Base-by-base conservation (phyloP, 2,329 filamentous ascomycete genomes). In the Penicillium glabrum region DNA sequence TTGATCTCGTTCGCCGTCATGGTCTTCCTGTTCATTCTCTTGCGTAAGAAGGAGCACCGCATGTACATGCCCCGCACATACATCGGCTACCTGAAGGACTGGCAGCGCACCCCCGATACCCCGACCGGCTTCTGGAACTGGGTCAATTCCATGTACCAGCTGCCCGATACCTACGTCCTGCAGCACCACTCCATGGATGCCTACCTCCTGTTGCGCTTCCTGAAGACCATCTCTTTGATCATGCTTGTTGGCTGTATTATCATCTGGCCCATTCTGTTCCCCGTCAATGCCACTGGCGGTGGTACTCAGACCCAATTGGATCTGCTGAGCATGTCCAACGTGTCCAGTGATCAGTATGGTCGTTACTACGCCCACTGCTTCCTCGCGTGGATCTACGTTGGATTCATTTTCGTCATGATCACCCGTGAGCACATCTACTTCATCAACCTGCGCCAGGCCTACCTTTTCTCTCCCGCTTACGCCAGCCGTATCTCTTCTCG, bases 151-250 rank as follows among this genome's bases (percentile, higher is more conserved):
- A 89, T 91, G 75, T 88, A 85, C 77, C 83, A 82, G 65, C 73
- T 86, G 21, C 80, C 83, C 3, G 93, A 98, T 71, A 86, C 87
- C 41, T 91, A 90, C 69, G 86, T 93, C 26, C 84, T 98, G 23
- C 90, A 95, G 68, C 91, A 96, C 77, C 91, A 93, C 72, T 96
- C 92, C 0, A 84, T 99, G 61, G 93, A 99, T 72, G 90, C 89
- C 31, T 98, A 93, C 74, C 86, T 98, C 51, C 91, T 96, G 72
- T 81, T 98, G 27, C 91, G 93, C 35, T 96, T 93, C 69, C 78
- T 98, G 61, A 91, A 92, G 69, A 88, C 95, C 53, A 79, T 88
- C 27, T 85, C 88, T 53, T 82, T 89, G 58, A 89, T 96, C 63
- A 93, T 89, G 75, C 84, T 98, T 46, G 88, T 93, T 10, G 95